Percentiles rank a stretch among this genome's conserved stretches.
phyloP scores from a whole-genome alignment of 179 eudicot species.

The Silene coronaria region DNA sequence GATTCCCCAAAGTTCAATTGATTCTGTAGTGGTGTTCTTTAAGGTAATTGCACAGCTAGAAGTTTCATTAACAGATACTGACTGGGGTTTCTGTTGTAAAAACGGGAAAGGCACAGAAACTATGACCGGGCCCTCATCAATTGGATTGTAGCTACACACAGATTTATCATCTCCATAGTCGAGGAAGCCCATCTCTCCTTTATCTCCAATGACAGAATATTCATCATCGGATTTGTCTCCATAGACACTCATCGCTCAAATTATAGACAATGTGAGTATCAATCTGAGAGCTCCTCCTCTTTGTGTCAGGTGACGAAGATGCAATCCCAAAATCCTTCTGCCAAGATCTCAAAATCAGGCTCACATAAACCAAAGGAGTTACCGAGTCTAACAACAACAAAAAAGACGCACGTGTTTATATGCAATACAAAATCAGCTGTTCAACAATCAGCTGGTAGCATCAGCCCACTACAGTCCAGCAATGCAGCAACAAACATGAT shows the following conservation, averaged over 20 bases:
- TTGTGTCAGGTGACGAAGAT: neutral
- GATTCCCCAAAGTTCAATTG: constrained; percentile 57
- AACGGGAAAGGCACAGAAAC: constrained; percentile 81
- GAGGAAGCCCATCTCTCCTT: constrained; percentile 70
- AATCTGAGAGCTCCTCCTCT: neutral
- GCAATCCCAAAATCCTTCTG: constrained; percentile 3
- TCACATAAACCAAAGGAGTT: neutral
- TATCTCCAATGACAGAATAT: constrained; percentile 59
- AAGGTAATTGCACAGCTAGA: constrained; percentile 50
- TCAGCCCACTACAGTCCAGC: neutral
- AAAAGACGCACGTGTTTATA: neutral
- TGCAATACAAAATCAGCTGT: neutral
- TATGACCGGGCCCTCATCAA: constrained; percentile 52
- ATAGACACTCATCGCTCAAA: constrained; percentile 26
- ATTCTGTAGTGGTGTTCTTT: constrained; percentile 46
- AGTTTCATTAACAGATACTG: constrained; percentile 48
- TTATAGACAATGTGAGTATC: neutral
- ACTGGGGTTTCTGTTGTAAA: constrained; percentile 52
- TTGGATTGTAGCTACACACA: constrained; percentile 48
- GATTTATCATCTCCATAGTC: constrained; percentile 61
- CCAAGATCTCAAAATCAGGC: neutral
- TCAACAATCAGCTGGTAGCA: neutral
- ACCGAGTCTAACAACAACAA: neutral
- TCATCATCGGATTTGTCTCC: constrained; percentile 45
- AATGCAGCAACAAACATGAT: neutral